These are phyloP conservation scores for Saccharum spontaneum DNA, from an alignment of 176 grass and related monocot species.

Conservation along the genomic window DNA sequence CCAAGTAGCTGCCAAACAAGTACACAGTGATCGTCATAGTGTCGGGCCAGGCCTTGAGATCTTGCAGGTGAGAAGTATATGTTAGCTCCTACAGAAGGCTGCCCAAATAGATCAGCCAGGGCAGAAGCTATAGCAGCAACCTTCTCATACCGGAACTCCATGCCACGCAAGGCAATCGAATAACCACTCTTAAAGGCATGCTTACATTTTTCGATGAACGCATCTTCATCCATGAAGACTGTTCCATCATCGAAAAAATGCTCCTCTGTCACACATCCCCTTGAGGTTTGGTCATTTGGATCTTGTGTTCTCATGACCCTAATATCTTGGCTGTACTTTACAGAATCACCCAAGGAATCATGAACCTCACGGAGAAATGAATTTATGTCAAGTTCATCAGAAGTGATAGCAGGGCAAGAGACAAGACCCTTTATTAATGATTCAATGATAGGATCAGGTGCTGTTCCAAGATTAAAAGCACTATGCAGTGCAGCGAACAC, in stretches of 20 bases:
- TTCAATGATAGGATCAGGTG: slow-evolving; percentile 49
- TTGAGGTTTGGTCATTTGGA: slow-evolving; percentile 15
- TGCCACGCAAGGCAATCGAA: slow-evolving; percentile 78
- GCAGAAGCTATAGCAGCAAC: slow-evolving; percentile 61
- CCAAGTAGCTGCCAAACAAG: slow-evolving; percentile 83
- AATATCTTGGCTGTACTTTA: slow-evolving; percentile 68
- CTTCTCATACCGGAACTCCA: slow-evolving; percentile 71
- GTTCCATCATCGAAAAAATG: slow-evolving; percentile 50
- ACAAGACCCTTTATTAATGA: slow-evolving; percentile 53
- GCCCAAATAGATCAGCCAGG: slow-evolving; percentile 75
- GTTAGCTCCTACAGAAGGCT: slow-evolving; percentile 85
- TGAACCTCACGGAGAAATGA: slow-evolving; percentile 57
- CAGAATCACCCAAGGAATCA: slow-evolving; percentile 46
- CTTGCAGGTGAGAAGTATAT: slow-evolving; percentile 79
- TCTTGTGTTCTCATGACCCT: slow-evolving; percentile 61
- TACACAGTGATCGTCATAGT: slow-evolving; percentile 94
- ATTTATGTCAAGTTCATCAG: slow-evolving; percentile 73
- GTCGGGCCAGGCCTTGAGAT: slow-evolving; percentile 68
- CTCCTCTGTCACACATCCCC: slow-evolving; percentile 36
- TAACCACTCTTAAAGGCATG: slow-evolving; percentile 69
- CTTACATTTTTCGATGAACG: slow-evolving; percentile 45
- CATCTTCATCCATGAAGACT: slow-evolving; percentile 28
- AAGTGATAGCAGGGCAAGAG: slow-evolving; percentile 73
- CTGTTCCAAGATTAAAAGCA: slow-evolving; percentile 43
- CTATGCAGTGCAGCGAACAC: slow-evolving; percentile 48